These are phyloP conservation scores for Globisporangium alternatum DNA, from an alignment of 352 stramenopile genomes.

Conservation along the genomic window DNA sequence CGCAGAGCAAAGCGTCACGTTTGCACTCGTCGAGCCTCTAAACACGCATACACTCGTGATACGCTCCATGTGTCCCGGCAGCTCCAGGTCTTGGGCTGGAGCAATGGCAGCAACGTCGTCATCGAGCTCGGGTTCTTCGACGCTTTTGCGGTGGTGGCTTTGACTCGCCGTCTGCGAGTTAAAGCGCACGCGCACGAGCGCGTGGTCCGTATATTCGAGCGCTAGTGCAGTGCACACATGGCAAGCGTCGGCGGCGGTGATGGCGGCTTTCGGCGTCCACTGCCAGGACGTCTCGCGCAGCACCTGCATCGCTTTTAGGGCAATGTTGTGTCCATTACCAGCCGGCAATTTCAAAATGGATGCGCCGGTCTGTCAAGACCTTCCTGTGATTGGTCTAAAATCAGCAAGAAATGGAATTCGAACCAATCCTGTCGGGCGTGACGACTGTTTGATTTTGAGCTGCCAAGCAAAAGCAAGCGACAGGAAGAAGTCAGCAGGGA, in stretches of 20 bases:
- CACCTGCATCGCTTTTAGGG: slow-evolving; percentile 34
- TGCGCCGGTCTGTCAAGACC: background rate
- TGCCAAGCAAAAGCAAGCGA: slow-evolving; percentile 1
- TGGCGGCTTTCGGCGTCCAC: slow-evolving; percentile 34
- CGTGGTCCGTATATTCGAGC: slow-evolving; percentile 45
- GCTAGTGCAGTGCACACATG: slow-evolving; percentile 39
- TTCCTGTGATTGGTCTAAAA: background rate
- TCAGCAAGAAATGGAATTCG: background rate
- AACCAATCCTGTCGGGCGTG: background rate
- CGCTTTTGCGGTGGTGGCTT: background rate
- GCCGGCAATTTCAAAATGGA: background rate
- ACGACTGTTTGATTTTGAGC: background rate
- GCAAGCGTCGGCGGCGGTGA: slow-evolving; percentile 36
- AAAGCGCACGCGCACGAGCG: slow-evolving; percentile 39
- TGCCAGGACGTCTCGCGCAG: slow-evolving; percentile 36
- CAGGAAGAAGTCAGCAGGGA: slow-evolving; percentile 10
- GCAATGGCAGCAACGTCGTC: slow-evolving; percentile 5
- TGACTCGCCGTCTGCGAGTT: background rate
- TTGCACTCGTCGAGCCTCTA: slow-evolving; percentile 1
- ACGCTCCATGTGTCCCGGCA: slow-evolving; percentile 46
- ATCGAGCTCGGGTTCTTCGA: slow-evolving; percentile 23
- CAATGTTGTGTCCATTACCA: slow-evolving; percentile 2
- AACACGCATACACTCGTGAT: slow-evolving; percentile 39
- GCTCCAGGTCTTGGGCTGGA: slow-evolving; percentile 34
- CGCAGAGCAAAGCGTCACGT: slow-evolving; percentile 46